Evolutionary conservation across 352 stramenopile genomes (phyloP).

Genomic region (Pythium plurisporium): DNA sequence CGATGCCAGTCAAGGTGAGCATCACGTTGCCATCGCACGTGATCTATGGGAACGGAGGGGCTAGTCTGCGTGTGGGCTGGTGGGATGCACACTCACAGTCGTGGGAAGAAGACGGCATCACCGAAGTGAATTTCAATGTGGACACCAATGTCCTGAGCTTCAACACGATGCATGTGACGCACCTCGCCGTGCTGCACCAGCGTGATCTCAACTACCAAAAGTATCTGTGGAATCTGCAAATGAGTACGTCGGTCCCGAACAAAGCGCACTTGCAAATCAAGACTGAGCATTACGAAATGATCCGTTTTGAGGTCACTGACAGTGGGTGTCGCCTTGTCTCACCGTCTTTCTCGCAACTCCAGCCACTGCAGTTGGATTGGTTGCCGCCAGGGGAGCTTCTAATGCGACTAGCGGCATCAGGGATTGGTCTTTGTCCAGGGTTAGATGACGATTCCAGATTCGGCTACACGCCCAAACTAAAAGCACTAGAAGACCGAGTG

Average conservation of each 20-base stretch:
- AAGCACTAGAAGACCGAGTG: slow-evolving; percentile 62
- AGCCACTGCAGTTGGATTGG: slow-evolving; percentile 29
- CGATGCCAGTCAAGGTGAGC: slow-evolving; percentile 61
- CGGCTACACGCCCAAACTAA: slow-evolving; percentile 46
- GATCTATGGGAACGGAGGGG: slow-evolving; percentile 26
- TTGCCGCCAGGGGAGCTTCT: slow-evolving; percentile 57
- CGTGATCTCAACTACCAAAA: slow-evolving; percentile 73
- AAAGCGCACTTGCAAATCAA: slow-evolving; percentile 46
- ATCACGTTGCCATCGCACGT: slow-evolving; percentile 46
- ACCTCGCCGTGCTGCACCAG: slow-evolving; percentile 63
- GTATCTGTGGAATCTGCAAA: slow-evolving; percentile 50
- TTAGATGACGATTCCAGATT: slow-evolving; percentile 32
- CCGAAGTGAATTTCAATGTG: slow-evolving; percentile 46
- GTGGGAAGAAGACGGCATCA: slow-evolving; percentile 79
- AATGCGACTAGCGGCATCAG: slow-evolving; percentile 42
- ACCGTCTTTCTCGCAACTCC: slow-evolving; percentile 42
- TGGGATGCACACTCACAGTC: slow-evolving; percentile 45
- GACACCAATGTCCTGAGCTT: slow-evolving; percentile 65
- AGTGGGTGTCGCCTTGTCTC: slow-evolving; percentile 51
- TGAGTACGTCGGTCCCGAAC: slow-evolving; percentile 36
- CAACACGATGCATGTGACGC: slow-evolving; percentile 70
- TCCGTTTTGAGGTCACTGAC: slow-evolving; percentile 71
- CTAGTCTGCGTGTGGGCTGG: slow-evolving; percentile 54
- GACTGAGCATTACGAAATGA: slow-evolving; percentile 43
- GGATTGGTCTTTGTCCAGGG: slow-evolving; percentile 58